Evolutionary conservation across 2,329 filamentous ascomycete genomes (phyloP).

Genomic region (Pyrenochaeta sp.): DNA sequence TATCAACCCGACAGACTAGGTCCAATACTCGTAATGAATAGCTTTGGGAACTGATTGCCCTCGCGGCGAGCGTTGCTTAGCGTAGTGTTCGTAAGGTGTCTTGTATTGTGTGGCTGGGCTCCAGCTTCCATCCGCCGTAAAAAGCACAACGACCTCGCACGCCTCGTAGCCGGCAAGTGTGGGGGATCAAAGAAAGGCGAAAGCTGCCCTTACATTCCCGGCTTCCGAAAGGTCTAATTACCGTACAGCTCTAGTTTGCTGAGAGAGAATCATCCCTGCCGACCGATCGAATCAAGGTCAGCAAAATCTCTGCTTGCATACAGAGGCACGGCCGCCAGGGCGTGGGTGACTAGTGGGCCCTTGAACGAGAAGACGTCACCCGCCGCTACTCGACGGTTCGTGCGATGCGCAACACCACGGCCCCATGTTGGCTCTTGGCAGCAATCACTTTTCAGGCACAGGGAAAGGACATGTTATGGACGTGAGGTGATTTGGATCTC

Average conservation of each 20-base stretch:
- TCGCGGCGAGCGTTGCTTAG: conserved; percentile 2
- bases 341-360: conserved; percentile 24
- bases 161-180: neutral
- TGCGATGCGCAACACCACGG: neutral
- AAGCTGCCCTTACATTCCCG: neutral
- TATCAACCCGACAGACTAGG: neutral
- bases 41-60: neutral
- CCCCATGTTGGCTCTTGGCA: neutral
- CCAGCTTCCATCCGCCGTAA: conserved; percentile 16
- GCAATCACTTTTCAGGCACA: conserved; percentile 2
- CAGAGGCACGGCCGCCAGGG: neutral
- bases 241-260: conserved; percentile 7
- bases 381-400: conserved; percentile 3
- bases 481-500: conserved; percentile 3
- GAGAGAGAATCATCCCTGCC: conserved; percentile 3
- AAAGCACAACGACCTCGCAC: conserved; percentile 13
- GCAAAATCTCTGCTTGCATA: conserved; percentile 24
- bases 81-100: conserved; percentile 1
- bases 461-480: neutral
- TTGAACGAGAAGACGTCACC: conserved; percentile 29
- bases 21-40: neutral
- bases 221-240: conserved; percentile 1
- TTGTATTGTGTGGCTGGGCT: conserved; percentile 6
- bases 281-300: conserved; percentile 16
- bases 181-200: neutral